phyloP scores from a whole-genome alignment of 305 asterid genomes.

The Solanum hybrid region DNA sequence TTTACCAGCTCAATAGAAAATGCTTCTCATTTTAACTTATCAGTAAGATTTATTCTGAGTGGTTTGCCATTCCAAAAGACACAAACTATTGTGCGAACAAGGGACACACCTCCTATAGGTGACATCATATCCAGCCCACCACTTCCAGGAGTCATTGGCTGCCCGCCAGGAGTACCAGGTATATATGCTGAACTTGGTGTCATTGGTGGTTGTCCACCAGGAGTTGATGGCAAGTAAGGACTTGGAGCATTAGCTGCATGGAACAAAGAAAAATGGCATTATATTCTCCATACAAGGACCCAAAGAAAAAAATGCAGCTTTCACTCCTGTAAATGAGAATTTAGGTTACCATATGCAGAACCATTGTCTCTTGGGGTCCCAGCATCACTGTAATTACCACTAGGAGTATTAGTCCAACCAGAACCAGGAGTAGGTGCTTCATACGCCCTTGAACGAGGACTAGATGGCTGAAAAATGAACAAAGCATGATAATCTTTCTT shows the following conservation, averaged over 20 bases:
- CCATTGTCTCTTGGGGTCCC: conserved; percentile 86
- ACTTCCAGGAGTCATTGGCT: conserved; percentile 98
- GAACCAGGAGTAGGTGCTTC: conserved; percentile 99
- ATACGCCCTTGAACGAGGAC: conserved; percentile 77
- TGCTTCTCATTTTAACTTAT: not conserved
- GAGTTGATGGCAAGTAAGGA: conserved; percentile 94
- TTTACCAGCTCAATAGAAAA: not conserved
- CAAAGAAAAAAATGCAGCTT: not conserved
- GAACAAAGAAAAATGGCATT: not conserved
- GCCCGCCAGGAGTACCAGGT: conserved; percentile 99
- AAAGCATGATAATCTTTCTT: not conserved
- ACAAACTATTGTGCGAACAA: not conserved
- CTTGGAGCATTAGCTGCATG: conserved; percentile 92
- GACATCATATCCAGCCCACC: conserved; percentile 97
- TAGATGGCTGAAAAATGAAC: conserved; percentile 58
- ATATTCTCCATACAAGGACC: not conserved
- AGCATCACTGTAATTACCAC: conserved; percentile 64
- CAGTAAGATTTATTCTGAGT: not conserved
- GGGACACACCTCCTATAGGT: conserved; percentile 67
- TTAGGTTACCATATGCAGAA: conserved; percentile 65
- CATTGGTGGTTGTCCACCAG: conserved; percentile 98
- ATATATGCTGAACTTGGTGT: conserved; percentile 94
- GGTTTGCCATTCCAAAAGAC: not conserved
- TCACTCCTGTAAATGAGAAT: not conserved
- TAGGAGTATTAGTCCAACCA: conserved; percentile 65